A percentile compares a stretch with the other conserved stretches of the same genome.
phyloP scores from a whole-genome alignment of 169 alveolate species.

The Eimeria maxima region DNA sequence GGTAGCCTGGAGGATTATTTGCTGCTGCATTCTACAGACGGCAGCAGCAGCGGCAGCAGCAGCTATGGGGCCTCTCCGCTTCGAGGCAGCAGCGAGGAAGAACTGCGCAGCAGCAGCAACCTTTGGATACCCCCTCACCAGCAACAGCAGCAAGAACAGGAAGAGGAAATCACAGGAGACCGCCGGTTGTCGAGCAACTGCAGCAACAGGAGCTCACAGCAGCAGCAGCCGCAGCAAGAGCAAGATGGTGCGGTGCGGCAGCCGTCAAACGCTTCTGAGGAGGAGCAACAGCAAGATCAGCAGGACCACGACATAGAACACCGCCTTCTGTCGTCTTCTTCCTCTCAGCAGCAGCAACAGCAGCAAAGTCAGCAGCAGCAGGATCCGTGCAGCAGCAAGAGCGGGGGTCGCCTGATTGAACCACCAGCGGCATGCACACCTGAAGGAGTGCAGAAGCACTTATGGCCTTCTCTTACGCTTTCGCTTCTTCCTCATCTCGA shows the following conservation, averaged over 20 bases:
- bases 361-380: not conserved
- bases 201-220: not conserved
- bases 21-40: slow-evolving; percentile 46
- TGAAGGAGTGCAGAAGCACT: not conserved
- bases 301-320: not conserved
- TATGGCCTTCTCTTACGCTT: not conserved
- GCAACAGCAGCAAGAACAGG: slow-evolving; percentile 25
- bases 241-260: not conserved
- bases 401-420: slow-evolving; percentile 24
- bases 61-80: not conserved
- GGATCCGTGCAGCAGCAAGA: not conserved
- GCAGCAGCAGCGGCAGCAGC: slow-evolving; percentile 48
- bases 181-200: not conserved
- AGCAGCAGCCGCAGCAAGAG: not conserved
- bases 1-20: slow-evolving; percentile 31
- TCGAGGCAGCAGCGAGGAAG: slow-evolving; percentile 55
- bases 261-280: not conserved
- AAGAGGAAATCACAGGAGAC: too few species aligned
- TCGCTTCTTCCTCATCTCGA: not conserved
- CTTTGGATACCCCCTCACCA: not conserved
- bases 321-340: not conserved
- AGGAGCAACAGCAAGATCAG: not conserved
- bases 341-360: not conserved
- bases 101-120: slow-evolving; percentile 24
- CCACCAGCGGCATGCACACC: not conserved